Evolutionary conservation across 2,329 filamentous ascomycete species (phyloP), one percentile per base, ranked within the genome.

Genomic region (Calonectria pseudoreteaudii): DNA sequence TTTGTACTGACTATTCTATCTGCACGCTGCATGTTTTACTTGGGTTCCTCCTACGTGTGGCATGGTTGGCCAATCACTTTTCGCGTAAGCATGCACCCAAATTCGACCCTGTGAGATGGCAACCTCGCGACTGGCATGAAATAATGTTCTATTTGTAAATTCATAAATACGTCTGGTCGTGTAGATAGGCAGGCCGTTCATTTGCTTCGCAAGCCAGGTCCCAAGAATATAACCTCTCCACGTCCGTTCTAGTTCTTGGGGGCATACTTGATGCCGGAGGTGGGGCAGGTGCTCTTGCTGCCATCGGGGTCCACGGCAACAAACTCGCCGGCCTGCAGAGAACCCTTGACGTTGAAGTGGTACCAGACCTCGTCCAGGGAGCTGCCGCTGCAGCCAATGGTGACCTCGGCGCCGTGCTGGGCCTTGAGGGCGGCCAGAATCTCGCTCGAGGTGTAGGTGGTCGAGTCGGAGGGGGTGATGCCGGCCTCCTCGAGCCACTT

Each of bases 261-360:
- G 10, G 77, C 64, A 50, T 83, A 83, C 68, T 79, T 77, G 74
- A 83, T 80, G 11, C 82, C 82, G 10, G 66, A 77, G 34, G 60
- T 68, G 0, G 93, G 91, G 82, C 94, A 96, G 53, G 86, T 90
- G 31, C 77, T 71, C 64, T 87, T 89, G 16, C 88, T 87, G 49
- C 92, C 90, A 77, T 91, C 89, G 71, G 84, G 88, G 52, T 88
- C 86, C 3, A 89, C 83, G 18, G 92, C 83, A 31, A 91, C 87
- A 79, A 93, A 94, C 3, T 88, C 82, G 41, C 92, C 93, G 2
- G 86, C 87, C 79, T 93, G 89, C 0, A 93, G 82, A 28, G 89
- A 91, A 11, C 90, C 90, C 49, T 86, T 84, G 38, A 90, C 86
- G 74, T 93, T 91, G 86, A 90, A 94, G 80, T 93, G 91, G 78